Evolutionary conservation across 2,329 filamentous ascomycete species (phyloP), one percentile per base, ranked within the genome.

Genomic region (Pyrenophora tritici-repentis): DNA sequence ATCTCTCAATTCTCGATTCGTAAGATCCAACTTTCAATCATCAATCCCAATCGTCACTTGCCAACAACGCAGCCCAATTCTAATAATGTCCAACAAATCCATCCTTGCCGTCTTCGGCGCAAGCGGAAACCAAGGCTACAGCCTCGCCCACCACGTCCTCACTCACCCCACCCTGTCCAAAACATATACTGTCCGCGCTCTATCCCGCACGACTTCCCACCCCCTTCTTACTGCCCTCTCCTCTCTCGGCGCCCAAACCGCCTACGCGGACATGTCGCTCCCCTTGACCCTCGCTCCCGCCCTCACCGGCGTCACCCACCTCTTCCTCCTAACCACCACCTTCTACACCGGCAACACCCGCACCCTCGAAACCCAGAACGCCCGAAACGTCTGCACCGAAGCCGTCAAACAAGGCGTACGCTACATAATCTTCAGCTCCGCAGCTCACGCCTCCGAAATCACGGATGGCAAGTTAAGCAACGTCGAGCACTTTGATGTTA

Each of bases 401-500:
- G 71, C 75, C 18, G 54, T 76, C 2, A 62, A 61, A 0, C 57
- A 63, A 4, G 71, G 68, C 8, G 69, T 74, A 2, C 53, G 68
- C 29, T 76, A 76, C 49, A 63, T 76, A 13, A 72, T 79, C 53
- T 79, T 63, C 56, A 73, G 68, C 38, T 66, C 66, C 5, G 61
- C 72, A 64, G 52, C 59, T 3, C 58, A 66, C 46, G 59, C 70
- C 0, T 34, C 18, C 13, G 54, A 63, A 22, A 63, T 75, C 34
- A 65, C 64, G 0, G 46, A 54, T n/a, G 75, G 75, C 4, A 67
- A 65, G 13, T 61, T 75, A 9, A 63, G 51, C 14, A 57, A 72
- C 18, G 72, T 75, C 2, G 56, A 76, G 53, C 79, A 82, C 56
- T 86, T 86, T 53, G 83, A 86, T 66, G 73, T 68, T 65, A 86